These are phyloP conservation scores for Paracoccidioides lutzii DNA, from an alignment of 2,329 filamentous ascomycete genomes.

Conservation along the genomic window DNA sequence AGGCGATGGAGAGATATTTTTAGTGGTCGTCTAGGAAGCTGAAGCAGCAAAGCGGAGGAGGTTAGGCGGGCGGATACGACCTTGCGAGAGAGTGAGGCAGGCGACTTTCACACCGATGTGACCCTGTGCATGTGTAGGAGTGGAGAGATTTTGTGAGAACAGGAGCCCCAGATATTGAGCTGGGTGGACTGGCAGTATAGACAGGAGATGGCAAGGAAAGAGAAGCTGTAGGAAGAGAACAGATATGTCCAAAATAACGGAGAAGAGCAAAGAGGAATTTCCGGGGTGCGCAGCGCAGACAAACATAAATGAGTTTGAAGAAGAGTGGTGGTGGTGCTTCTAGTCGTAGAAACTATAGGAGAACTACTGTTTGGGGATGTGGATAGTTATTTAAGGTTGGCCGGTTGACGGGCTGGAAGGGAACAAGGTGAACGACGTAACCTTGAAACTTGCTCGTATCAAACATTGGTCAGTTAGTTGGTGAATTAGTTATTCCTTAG, in stretches of 20 bases:
- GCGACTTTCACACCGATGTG: conserved; percentile 10
- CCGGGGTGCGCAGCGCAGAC: too few species aligned
- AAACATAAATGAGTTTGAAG: neutral
- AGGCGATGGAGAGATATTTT: neutral
- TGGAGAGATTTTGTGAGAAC: neutral
- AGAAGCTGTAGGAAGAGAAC: neutral
- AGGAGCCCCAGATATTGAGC: neutral
- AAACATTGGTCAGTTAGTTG: neutral
- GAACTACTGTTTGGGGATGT: too few species aligned
- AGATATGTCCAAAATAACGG: too few species aligned
- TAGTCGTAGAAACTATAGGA: too few species aligned
- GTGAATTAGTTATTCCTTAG: too few species aligned
- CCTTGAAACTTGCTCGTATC: neutral
- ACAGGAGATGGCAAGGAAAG: neutral
- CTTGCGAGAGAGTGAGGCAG: conserved; percentile 6
- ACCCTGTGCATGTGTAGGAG: conserved; percentile 9
- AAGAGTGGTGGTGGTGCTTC: too few species aligned
- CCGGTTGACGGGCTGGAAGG: neutral
- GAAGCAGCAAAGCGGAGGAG: neutral
- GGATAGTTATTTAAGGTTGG: too few species aligned
- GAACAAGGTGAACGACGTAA: neutral
- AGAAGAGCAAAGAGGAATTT: too few species aligned
- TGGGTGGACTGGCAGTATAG: neutral
- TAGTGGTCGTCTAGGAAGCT: conserved; percentile 1
- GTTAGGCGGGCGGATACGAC: conserved; percentile 10